Base-by-base conservation (phyloP, 352 stramenopile genomes). In the Pythium aristosporum region DNA sequence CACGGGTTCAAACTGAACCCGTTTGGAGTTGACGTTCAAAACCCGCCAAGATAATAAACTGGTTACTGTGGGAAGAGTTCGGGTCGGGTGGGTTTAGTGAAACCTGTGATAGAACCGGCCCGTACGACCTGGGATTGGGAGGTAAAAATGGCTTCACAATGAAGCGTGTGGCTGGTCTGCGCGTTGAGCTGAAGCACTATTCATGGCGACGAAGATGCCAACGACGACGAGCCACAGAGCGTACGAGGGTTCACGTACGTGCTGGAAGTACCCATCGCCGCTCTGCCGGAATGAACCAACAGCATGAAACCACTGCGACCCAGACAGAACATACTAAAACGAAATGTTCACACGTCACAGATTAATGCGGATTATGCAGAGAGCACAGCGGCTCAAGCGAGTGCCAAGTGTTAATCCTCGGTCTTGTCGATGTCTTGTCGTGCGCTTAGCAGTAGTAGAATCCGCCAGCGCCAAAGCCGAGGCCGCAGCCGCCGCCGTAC, bases 361-460 rank as follows among this genome's bases (percentile, higher is more conserved):
- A 53, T 53, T 53, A 53, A 61, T 51, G n/a, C 6, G 53, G 44
- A 21, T n/a, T 47, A 48, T 56, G 44, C 44, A 50, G 18, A 50
- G 11, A 15, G 10, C 21, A 18, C 12, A 10, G 18, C 8, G 18
- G 44, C 5, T 50, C 44, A 23, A 50, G 9, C 8, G 8, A 18
- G 18, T 12, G 13, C 39, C 3, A 48, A 20, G 15, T 69, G 30
- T 32, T 61, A 30, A 15, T 68, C 37, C 18, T 62, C 53, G 2
- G 21, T 18, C 23, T 61, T 42, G 23, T 20, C 25, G 25, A 30
- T 30, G 25, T 2, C 25, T 30, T 30, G 25, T 30, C 25, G 25
- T 30, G 20, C 13, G 25, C 47, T 53, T 67, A 71, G 50, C 64
- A 71, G 64, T 67, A 71, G 60, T 62, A 71, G 25, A 71, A 71